These are phyloP conservation scores for Chrysosporium keratinophilum DNA, from an alignment of 2,329 filamentous ascomycete species.

Conservation along the genomic window DNA sequence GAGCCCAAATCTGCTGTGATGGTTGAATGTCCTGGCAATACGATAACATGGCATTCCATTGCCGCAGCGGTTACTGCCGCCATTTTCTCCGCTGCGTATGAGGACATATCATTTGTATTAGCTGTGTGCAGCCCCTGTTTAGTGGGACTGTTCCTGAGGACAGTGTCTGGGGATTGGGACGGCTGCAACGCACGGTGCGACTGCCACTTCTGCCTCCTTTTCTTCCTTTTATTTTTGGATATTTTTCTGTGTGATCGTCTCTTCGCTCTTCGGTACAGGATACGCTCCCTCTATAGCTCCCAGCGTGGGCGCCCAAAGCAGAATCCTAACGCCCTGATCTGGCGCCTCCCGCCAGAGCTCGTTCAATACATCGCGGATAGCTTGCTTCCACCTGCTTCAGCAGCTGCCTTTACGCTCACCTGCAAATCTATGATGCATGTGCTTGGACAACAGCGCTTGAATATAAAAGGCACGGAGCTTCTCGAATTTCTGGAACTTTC, in stretches of 20 bases:
- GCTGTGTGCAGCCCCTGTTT: too few species aligned
- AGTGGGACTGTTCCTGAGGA: too few species aligned
- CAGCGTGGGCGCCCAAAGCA: not conserved
- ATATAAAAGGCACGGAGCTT: not conserved
- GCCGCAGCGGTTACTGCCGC: too few species aligned
- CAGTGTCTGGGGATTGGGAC: too few species aligned
- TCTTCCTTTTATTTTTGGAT: too few species aligned
- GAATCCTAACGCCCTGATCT: slow-evolving; percentile 1
- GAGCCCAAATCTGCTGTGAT: too few species aligned
- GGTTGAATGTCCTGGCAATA: too few species aligned
- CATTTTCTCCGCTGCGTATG: too few species aligned
- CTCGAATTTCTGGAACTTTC: not conserved
- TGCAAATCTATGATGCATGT: slow-evolving; percentile 2
- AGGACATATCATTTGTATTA: too few species aligned
- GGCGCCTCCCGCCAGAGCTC: slow-evolving; percentile 5
- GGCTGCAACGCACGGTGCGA: too few species aligned
- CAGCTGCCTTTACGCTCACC: slow-evolving; percentile 7
- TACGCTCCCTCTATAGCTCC: not conserved
- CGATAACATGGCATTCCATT: too few species aligned
- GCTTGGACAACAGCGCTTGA: not conserved
- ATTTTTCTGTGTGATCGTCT: not conserved
- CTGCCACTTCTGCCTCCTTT: too few species aligned
- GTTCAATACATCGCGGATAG: slow-evolving; percentile 3
- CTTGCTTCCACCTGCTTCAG: not conserved
- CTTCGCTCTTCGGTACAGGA: not conserved